Evolutionary conservation across 148 eudicot species (phyloP).

Genomic region (Camellia granthamiana): DNA sequence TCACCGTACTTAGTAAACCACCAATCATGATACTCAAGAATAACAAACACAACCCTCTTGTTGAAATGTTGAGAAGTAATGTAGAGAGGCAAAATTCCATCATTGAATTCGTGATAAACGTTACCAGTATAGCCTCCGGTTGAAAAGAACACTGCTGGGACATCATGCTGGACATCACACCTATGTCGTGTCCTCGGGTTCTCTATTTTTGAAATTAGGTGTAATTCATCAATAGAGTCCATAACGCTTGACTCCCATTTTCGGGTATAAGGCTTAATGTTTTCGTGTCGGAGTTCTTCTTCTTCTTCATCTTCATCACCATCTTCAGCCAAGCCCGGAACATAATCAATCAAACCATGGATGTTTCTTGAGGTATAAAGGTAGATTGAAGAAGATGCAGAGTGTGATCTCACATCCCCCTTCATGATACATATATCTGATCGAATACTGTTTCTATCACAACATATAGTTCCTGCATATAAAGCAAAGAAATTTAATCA

Average conservation of each 20-base stretch:
- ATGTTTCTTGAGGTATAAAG: conserved; percentile 49
- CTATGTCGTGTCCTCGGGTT: conserved; percentile 16
- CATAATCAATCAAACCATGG: conserved; percentile 17
- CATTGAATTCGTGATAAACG: conserved; percentile 88
- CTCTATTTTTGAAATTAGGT: conserved; percentile 46
- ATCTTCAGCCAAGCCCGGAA: neutral
- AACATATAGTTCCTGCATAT: conserved; percentile 77
- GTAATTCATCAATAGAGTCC: conserved; percentile 61
- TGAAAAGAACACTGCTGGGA: conserved; percentile 92
- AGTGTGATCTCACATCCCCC: conserved; percentile 81
- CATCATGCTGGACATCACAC: conserved; percentile 78
- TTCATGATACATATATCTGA: conserved; percentile 80
- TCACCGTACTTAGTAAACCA: conserved; percentile 82
- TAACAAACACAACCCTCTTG: conserved; percentile 79
- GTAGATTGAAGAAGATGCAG: conserved; percentile 58
- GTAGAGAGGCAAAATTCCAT: conserved; percentile 82
- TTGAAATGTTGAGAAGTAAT: conserved; percentile 79
- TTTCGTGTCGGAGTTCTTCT: conserved; percentile 50
- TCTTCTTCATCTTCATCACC: conserved; percentile 19
- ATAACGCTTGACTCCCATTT: conserved; percentile 79
- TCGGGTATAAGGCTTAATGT: conserved; percentile 77
- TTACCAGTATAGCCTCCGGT: conserved; percentile 93
- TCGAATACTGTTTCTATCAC: conserved; percentile 72
- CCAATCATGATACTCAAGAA: conserved; percentile 82
- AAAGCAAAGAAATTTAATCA: neutral